Base-by-base conservation (phyloP, 1,284 basidiomycete species). In the Naganishia sp. region DNA sequence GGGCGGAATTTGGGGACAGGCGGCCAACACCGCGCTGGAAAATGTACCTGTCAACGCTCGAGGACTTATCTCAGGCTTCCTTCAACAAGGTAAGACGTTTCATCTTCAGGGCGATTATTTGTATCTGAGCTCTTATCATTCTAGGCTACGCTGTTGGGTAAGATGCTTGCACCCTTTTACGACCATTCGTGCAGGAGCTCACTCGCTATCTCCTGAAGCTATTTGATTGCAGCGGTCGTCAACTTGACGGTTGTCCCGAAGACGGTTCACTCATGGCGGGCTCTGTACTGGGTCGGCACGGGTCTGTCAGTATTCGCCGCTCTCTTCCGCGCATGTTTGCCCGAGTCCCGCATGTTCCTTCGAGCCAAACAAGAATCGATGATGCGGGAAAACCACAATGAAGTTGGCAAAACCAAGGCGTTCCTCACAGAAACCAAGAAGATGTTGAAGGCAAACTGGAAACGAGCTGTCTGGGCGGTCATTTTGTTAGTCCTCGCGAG, bases 21-120 rank as follows among this genome's bases (percentile, higher is more conserved):
- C 68, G 0, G 71, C 71, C 17, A 66, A 75, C 0, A 91, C 88
- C 0, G 88, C 90, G 0, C 85, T 98, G 15, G 95, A 97, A 77
- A 94, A 92, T 77, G 84, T 97, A 28, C 94, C 94, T 0, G 86
- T 90, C 32, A 89, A 90, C 69, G 84, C 87, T 2, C 88, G 95
- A 76, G 95, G 95, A 45, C 80, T 97, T 3, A 88, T 87, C 18
- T 89, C 87, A 18, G 95, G 95, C 45, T 81, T 97, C 65, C 76
- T 93, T 3, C 92, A 94, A 71, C 86, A 93, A 76, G 90, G 57
- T 60, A 32, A 49, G 57, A 11, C 28, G 3, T n/a, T 31, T 3
- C 43, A 1, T 18, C 35, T 31, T 41, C 41, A 23, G 13, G 28
- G 41, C 21, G 1, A 46, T 23, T 4, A n/a, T 1, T 9, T 41